Percentiles rank a stretch among this genome's conserved stretches.
These are phyloP conservation scores for Sordariomycetes sp. DNA, from an alignment of 2,329 filamentous ascomycete genomes.

Conservation along the genomic window DNA sequence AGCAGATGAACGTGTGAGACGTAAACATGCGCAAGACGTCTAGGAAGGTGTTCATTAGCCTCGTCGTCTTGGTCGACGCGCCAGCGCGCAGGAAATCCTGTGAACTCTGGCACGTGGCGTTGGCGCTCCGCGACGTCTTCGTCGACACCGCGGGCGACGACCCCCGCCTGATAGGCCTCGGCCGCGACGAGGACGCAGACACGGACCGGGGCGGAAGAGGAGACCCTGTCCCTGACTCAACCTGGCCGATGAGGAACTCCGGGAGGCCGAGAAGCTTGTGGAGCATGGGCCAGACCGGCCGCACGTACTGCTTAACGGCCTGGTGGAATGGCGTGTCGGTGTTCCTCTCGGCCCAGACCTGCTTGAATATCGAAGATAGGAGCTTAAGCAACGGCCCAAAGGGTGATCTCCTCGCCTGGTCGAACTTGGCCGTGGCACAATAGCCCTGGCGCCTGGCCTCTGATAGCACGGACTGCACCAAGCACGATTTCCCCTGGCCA, in stretches of 20 bases:
- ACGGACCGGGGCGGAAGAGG: neutral
- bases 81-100: conserved; percentile 48
- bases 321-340: conserved; percentile 52
- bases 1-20: conserved; percentile 73
- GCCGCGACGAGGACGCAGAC: neutral
- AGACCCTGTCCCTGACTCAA: conserved; percentile 15
- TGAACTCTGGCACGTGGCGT: conserved; percentile 33
- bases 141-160: conserved; percentile 9
- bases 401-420: conserved; percentile 44
- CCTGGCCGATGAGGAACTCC: conserved; percentile 53
- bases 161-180: neutral
- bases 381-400: conserved; percentile 52
- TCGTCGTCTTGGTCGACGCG: conserved; percentile 49
- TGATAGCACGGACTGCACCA: conserved; percentile 48
- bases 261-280: conserved; percentile 48
- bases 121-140: conserved; percentile 17
- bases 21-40: conserved; percentile 76
- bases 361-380: conserved; percentile 53
- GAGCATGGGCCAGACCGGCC: conserved; percentile 50
- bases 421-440: conserved; percentile 54
- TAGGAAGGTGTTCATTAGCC: conserved; percentile 76
- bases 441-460: conserved; percentile 50
- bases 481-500: conserved; percentile 51
- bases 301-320: conserved; percentile 45
- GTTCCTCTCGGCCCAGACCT: conserved; percentile 53